These are phyloP conservation scores for Stevia rebaudiana DNA, from an alignment of 140 eudicot genomes.

Conservation along the genomic window DNA sequence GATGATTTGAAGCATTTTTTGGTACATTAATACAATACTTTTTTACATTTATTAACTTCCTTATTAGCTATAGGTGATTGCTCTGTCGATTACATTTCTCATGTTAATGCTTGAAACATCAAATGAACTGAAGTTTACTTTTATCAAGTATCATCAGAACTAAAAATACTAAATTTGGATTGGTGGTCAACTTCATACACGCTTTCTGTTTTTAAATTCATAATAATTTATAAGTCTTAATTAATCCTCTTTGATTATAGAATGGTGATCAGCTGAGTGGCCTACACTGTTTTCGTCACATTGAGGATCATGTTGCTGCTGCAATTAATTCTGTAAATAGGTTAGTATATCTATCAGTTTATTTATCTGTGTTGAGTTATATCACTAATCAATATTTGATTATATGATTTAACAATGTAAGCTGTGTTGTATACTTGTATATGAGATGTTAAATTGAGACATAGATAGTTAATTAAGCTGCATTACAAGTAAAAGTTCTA, in stretches of 20 bases:
- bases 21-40: slow-evolving; percentile 42
- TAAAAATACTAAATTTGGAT: too few species aligned
- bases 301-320: slow-evolving; percentile 79
- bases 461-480: background rate
- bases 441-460: background rate
- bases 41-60: slow-evolving; percentile 1
- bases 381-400: background rate
- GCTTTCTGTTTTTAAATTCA: slow-evolving; percentile 11
- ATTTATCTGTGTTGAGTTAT: background rate
- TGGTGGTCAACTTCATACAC: slow-evolving; percentile 10
- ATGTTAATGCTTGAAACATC: background rate
- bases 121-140: background rate
- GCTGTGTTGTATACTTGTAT: background rate
- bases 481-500: background rate
- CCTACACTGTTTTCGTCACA: slow-evolving; percentile 95
- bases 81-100: background rate
- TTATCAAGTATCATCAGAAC: too few species aligned
- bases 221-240: slow-evolving; percentile 4
- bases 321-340: slow-evolving; percentile 83
- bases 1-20: slow-evolving; percentile 87
- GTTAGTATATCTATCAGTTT: slow-evolving; percentile 38
- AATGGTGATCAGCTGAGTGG: slow-evolving; percentile 85
- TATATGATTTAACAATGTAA: background rate
- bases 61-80: background rate
- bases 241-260: slow-evolving; percentile 30